phyloP scores from a whole-genome alignment of 257 asterid genomes.

The Apocynum venetum region DNA sequence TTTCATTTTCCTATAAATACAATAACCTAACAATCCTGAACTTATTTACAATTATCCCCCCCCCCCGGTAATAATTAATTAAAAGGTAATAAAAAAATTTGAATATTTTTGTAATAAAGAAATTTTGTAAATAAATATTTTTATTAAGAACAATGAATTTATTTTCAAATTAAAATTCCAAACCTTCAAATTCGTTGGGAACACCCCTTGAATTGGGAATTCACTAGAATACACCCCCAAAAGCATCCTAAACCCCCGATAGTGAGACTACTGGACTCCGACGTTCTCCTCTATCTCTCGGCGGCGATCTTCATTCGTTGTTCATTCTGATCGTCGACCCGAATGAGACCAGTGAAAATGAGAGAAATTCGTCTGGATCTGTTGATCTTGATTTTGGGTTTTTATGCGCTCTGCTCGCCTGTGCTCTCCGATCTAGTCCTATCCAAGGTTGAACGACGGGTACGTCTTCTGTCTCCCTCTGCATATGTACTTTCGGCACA shows the following conservation, averaged over 20 bases:
- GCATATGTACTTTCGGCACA: not conserved
- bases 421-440: constrained; percentile 70
- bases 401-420: constrained; percentile 31
- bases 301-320: not conserved
- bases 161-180: too few species aligned
- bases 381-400: constrained; percentile 3
- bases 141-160: too few species aligned
- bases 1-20: too few species aligned
- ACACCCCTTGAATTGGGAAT: too few species aligned
- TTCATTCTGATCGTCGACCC: not conserved
- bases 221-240: not conserved
- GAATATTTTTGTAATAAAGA: too few species aligned
- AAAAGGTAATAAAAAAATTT: too few species aligned
- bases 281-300: not conserved
- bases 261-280: not conserved
- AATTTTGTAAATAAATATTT: too few species aligned
- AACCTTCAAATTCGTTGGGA: too few species aligned
- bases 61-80: too few species aligned
- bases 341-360: constrained; percentile 11
- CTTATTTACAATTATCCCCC: too few species aligned
- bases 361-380: constrained; percentile 9
- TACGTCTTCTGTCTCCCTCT: constrained; percentile 14
- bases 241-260: not conserved
- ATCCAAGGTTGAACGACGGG: constrained; percentile 85
- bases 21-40: too few species aligned